These are phyloP conservation scores for Calycina herbarum DNA, from an alignment of 2,329 filamentous ascomycete species.

Conservation along the genomic window DNA sequence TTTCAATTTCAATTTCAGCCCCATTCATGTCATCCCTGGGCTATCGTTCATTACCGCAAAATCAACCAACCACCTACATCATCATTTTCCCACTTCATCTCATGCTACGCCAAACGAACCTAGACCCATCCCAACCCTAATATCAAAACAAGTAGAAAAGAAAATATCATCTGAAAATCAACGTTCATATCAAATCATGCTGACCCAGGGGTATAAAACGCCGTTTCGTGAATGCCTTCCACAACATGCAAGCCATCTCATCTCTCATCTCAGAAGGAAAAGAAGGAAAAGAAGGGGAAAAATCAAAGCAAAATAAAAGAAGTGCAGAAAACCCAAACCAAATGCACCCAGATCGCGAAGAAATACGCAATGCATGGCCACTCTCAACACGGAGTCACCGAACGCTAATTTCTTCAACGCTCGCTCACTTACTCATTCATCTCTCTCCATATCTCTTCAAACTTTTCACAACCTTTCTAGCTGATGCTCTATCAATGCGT, in stretches of 20 bases:
- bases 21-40: too few species aligned
- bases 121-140: background rate
- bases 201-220: conserved; percentile 13
- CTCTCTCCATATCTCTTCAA: background rate
- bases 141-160: background rate
- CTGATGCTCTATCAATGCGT: background rate
- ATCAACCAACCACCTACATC: background rate
- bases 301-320: background rate
- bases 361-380: background rate
- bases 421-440: background rate
- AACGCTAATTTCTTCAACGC: background rate
- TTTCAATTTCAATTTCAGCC: too few species aligned
- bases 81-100: background rate
- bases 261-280: background rate
- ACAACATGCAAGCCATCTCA: conserved; percentile 3
- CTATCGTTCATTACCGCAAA: too few species aligned
- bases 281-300: background rate
- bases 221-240: conserved; percentile 3
- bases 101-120: background rate
- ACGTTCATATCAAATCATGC: conserved; percentile 2
- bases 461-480: background rate
- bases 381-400: background rate
- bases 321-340: background rate
- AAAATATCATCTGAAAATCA: background rate
- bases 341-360: background rate